These are phyloP conservation scores for Cetraspora pellucida DNA, from an alignment of 192 early-diverging fungal genomes.

Conservation along the genomic window DNA sequence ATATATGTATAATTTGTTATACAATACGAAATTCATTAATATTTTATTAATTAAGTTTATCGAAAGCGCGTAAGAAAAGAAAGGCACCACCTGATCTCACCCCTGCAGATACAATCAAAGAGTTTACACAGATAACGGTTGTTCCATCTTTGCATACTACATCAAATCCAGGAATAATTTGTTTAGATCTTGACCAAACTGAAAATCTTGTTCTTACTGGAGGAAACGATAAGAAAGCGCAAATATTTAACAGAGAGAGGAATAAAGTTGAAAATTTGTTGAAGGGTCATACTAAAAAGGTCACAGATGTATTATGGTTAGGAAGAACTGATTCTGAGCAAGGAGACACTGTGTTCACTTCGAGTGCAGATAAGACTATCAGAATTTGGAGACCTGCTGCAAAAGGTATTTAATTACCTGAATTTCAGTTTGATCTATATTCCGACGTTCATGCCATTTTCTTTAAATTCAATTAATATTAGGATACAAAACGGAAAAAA, in stretches of 20 bases:
- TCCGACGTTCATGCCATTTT: too few relatives aligned
- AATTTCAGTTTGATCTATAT: too few relatives aligned
- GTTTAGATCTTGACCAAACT: constrained; percentile 58
- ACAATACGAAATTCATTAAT: too few relatives aligned
- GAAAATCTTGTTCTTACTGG: constrained; percentile 75
- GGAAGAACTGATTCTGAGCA: constrained; percentile 50
- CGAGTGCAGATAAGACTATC: constrained; percentile 80
- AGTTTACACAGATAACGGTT: constrained; percentile 51
- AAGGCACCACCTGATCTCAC: constrained; percentile 77
- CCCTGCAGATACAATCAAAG: constrained; percentile 65
- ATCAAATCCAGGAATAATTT: constrained; percentile 69
- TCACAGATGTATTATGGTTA: constrained; percentile 73
- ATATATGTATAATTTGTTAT: neutral
- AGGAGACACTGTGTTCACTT: constrained; percentile 64
- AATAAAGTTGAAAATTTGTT: constrained; percentile 67
- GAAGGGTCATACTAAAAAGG: constrained; percentile 85
- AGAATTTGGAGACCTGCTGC: constrained; percentile 67
- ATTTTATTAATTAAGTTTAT: constrained; percentile 48
- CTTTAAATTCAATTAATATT: constrained; percentile 6
- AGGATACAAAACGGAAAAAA: constrained; percentile 51
- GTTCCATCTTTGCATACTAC: constrained; percentile 72
- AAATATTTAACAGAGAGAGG: constrained; percentile 67
- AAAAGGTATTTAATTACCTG: constrained; percentile 40
- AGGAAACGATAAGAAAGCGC: constrained; percentile 76
- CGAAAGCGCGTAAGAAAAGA: constrained; percentile 75